Evolutionary conservation across 2,329 filamentous ascomycete species (phyloP), one percentile per base, ranked within the genome.

Genomic region (Venturia effusa): DNA sequence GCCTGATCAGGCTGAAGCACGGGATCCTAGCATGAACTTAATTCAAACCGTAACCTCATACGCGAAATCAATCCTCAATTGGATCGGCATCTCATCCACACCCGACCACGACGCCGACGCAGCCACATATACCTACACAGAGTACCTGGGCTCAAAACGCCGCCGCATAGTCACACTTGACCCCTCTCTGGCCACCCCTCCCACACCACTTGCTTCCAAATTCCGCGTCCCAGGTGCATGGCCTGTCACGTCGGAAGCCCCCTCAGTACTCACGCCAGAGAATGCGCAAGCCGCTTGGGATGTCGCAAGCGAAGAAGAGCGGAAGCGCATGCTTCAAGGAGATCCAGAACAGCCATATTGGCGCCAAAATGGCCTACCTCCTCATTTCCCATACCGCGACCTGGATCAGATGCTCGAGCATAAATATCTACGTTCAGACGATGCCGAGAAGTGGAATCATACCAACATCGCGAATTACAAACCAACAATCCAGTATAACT

Each of bases 391-490:
- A 11, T 57, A 57, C 15, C 27, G 30, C 30, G 51, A 57, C 27
- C 30, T 57, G 17, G 30, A 57, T 30, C 51, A 57, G 51, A 57
- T 57, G 51, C 51, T 57, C 17, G 51, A 57, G 51, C 27, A 57
- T 34, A 57, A 57, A 57, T 57, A 57, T 22, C 51, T 57, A 15
- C 27, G 27, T 17, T 57, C 51, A 34, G 51, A 57, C 15, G 27
- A 57, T 17, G 15, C 51, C 13, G 51, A 57, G 15, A 15, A 37
- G 51, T 57, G 51, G 51, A 34, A 57, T n/a, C 51, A n/a, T 7
- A 57, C 51, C 15, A 57, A 57, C 17, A 32, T 57, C 19, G 27
- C 27, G 17, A 57, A 57, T 30, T 57, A 57, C 51, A 57, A 34
- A 34, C 51, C 51, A 34, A 34, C 19, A n/a, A 57, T 57, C 27